Evolutionary conservation across 371 early-diverging fungal species (phyloP).

Genomic region (Basidiobolus meristosporus): DNA sequence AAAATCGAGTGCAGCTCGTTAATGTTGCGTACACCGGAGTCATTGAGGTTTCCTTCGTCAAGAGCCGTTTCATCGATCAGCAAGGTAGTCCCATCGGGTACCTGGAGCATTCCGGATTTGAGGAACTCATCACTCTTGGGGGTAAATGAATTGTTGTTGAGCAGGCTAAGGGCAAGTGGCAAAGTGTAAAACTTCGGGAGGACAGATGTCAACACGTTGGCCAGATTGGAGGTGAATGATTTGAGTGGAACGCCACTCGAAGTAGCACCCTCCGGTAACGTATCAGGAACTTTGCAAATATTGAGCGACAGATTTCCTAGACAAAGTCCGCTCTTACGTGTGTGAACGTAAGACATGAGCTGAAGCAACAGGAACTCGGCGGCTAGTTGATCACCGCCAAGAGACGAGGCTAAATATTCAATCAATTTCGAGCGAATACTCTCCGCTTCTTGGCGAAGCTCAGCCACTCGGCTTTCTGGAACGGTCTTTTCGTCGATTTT

Average conservation of each 20-base stretch:
- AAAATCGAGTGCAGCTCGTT: slow-evolving; percentile 28
- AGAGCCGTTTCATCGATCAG: slow-evolving; percentile 34
- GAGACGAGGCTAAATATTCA: slow-evolving; percentile 22
- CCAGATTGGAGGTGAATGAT: too few relatives aligned
- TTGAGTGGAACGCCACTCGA: too few relatives aligned
- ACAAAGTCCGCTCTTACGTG: too few relatives aligned
- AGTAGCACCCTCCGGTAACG: too few relatives aligned
- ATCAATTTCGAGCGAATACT: slow-evolving; percentile 19
- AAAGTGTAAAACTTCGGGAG: slow-evolving; percentile 19
- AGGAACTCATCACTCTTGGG: slow-evolving; percentile 27
- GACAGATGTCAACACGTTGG: too few relatives aligned
- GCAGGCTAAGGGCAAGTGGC: slow-evolving; percentile 20
- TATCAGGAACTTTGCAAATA: too few relatives aligned
- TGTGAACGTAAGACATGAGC: too few relatives aligned
- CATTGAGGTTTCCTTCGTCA: slow-evolving; percentile 33
- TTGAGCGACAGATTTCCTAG: too few relatives aligned
- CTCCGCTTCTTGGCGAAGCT: slow-evolving; percentile 8
- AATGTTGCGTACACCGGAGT: slow-evolving; percentile 34
- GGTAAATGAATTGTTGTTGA: slow-evolving; percentile 22
- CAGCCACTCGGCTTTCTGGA: slow-evolving; percentile 1
- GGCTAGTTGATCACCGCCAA: slow-evolving; percentile 24
- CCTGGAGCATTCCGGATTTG: slow-evolving; percentile 30
- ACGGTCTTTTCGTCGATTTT: slow-evolving; percentile 8
- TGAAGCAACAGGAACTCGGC: slow-evolving; percentile 37
- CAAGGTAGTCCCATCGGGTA: slow-evolving; percentile 26